Conservation (phyloP, 2,329 filamentous ascomycete genomes). For the Dryadomyces sulphureus region DNA sequence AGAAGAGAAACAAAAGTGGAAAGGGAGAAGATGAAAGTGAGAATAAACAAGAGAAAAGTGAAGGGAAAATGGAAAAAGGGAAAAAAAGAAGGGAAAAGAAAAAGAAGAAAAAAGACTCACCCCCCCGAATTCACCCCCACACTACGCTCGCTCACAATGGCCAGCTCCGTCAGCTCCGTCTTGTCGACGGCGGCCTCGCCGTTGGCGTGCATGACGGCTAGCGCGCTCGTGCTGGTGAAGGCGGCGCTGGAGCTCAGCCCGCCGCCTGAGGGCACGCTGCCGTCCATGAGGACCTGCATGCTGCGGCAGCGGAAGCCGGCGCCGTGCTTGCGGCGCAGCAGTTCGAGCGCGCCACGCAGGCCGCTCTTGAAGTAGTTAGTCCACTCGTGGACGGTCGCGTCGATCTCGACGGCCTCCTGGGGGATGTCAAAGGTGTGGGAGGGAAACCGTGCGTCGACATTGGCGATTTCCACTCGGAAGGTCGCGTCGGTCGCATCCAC, state of each 20-base stretch:
- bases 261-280: slow-evolving; percentile 80
- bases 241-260: slow-evolving; percentile 89
- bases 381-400: slow-evolving; percentile 80
- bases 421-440: slow-evolving; percentile 61
- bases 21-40: too few relatives aligned
- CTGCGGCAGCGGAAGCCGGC: slow-evolving; percentile 51
- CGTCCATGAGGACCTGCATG: slow-evolving; percentile 83
- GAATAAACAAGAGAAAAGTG: too few relatives aligned
- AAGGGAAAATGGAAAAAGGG: too few relatives aligned
- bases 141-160: slow-evolving; percentile 83
- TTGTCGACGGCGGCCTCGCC: slow-evolving; percentile 69
- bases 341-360: slow-evolving; percentile 62
- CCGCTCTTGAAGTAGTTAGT: slow-evolving; percentile 98
- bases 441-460: slow-evolving; percentile 67
- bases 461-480: slow-evolving; percentile 62
- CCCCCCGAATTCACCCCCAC: slow-evolving; percentile 95
- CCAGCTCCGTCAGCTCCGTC: slow-evolving; percentile 79
- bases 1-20: too few relatives aligned
- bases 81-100: too few relatives aligned
- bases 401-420: slow-evolving; percentile 51
- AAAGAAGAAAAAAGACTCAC: slow-evolving; percentile 30
- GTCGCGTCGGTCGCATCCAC: slow-evolving; percentile 33
- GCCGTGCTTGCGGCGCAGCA: slow-evolving; percentile 53
- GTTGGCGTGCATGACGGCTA: slow-evolving; percentile 80
- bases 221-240: slow-evolving; percentile 77